Percentiles rank a stretch among this genome's conserved stretches.
These are phyloP conservation scores for Talaromyces sp. DNA, from an alignment of 2,329 filamentous ascomycete species.

Conservation along the genomic window DNA sequence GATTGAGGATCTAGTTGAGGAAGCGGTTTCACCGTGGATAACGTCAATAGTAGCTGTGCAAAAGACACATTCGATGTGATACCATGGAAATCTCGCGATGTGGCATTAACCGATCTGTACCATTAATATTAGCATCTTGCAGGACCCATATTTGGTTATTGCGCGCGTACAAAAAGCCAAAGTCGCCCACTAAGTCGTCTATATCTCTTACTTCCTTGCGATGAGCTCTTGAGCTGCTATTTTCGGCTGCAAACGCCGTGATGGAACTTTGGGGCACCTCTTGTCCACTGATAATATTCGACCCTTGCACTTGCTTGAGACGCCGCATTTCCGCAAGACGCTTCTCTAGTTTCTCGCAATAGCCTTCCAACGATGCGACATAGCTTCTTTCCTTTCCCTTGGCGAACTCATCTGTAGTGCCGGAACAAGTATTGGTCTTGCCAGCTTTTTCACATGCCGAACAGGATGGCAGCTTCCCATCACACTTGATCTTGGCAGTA, in stretches of 20 bases:
- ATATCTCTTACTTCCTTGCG: slow-evolving; percentile 75
- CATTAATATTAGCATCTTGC: slow-evolving; percentile 16
- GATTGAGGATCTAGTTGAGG: slow-evolving; percentile 55
- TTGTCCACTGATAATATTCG: slow-evolving; percentile 17
- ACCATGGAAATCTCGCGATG: slow-evolving; percentile 86
- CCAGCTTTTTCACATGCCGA: slow-evolving; percentile 92
- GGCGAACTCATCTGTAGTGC: slow-evolving; percentile 92
- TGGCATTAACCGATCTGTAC: slow-evolving; percentile 81
- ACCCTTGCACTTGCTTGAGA: slow-evolving; percentile 26
- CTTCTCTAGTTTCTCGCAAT: slow-evolving; percentile 81
- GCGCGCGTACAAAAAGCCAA: slow-evolving; percentile 67
- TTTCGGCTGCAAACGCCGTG: slow-evolving; percentile 28
- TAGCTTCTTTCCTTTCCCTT: slow-evolving; percentile 95
- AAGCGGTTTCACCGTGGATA: slow-evolving; percentile 67
- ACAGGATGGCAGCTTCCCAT: slow-evolving; percentile 91
- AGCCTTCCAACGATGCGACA: slow-evolving; percentile 87
- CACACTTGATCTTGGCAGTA: slow-evolving; percentile 93
- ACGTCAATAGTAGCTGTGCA: slow-evolving; percentile 45
- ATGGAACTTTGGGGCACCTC: slow-evolving; percentile 32
- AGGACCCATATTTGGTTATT: not conserved
- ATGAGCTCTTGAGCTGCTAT: slow-evolving; percentile 35
- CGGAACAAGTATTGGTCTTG: slow-evolving; percentile 79
- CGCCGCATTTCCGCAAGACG: slow-evolving; percentile 52
- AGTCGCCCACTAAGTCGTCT: slow-evolving; percentile 86
- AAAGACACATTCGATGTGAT: slow-evolving; percentile 49